Base-by-base conservation (phyloP, 768 basidiomycete genomes). In the Crassisporium funariophilum region DNA sequence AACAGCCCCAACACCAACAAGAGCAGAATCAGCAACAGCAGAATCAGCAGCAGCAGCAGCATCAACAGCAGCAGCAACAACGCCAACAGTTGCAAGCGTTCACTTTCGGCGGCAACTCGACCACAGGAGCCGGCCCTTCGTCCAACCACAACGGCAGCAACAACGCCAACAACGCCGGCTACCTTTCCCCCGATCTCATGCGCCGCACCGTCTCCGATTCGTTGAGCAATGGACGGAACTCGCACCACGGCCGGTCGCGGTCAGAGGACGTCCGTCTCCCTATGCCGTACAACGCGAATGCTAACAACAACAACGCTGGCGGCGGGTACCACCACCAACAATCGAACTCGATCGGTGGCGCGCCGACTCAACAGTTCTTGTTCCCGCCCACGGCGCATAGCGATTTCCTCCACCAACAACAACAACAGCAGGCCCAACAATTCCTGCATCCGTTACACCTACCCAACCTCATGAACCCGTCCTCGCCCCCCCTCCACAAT, bases 231-330 rank as follows among this genome's bases (percentile, higher is more conserved):
- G 44, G 49, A 15, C 66, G 70, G n/a, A 62, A 63, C 6, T 60
- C 66, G 11, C 77, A 78, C 41, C 69, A 73, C 54, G 72, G 85
- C 12, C 71, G 73, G 15, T 77, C 76, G 23, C 81, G 83, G 51
- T 82, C 80, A 31, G 86, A 88, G 62, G 87, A 87, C 57, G 69
- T 84, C 5, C 35, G 64, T 41, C 31, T 51, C 12, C 50, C 53
- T 22, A 40, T 50, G 12, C 55, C 57, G 10, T 33, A 47, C 4
- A 36, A 48, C 13, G 39, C 44, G 3, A 42, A 15, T 31, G 42
- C 19, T 43, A 34, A 15, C 46, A 46, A 50, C 45, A 38, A 21
- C 44, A 24, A 21, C 37, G 37, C 4, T 41, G 47, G 12, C 12
- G 34, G 19, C 20, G 23, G 24, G 31, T 15, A 41, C 12, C 39